phyloP scores from a whole-genome alignment of 768 basidiomycete genomes.

The Boletus rex-veris region DNA sequence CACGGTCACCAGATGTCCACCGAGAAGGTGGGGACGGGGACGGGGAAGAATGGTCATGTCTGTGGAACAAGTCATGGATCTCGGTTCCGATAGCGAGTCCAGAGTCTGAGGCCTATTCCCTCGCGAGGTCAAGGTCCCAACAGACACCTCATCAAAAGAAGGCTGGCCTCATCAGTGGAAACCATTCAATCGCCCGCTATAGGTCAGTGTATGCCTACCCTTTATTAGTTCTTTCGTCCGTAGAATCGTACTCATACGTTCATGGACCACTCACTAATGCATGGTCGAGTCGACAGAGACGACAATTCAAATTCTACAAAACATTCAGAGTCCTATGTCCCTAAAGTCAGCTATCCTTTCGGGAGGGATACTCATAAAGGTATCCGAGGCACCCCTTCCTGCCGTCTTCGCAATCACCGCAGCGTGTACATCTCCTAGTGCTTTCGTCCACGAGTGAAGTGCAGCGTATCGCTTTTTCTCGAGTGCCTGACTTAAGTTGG shows the following conservation, averaged over 20 bases:
- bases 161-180: no score
- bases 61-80: constrained; percentile 44
- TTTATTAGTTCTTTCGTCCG: no score
- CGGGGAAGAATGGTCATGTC: constrained; percentile 36
- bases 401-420: constrained; percentile 73
- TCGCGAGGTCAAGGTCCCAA: constrained; percentile 65
- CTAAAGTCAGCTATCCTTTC: constrained; percentile 32
- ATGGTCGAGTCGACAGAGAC: not conserved
- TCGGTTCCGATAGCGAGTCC: constrained; percentile 56
- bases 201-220: no score
- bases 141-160: no score
- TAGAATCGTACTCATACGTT: not conserved
- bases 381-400: constrained; percentile 27
- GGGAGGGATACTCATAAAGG: constrained; percentile 33
- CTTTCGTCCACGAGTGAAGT: constrained; percentile 76
- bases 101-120: constrained; percentile 82
- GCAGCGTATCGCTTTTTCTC: constrained; percentile 85
- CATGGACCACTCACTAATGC: constrained; percentile 2
- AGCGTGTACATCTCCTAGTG: constrained; percentile 74
- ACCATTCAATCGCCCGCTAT: no score
- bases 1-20: constrained; percentile 5
- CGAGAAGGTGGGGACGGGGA: constrained; percentile 13
- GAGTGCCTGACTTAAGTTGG: constrained; percentile 66
- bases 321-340: constrained; percentile 23
- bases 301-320: constrained; percentile 5